These are phyloP conservation scores for Linum tenue DNA, from an alignment of 345 rosid species.

Conservation along the genomic window DNA sequence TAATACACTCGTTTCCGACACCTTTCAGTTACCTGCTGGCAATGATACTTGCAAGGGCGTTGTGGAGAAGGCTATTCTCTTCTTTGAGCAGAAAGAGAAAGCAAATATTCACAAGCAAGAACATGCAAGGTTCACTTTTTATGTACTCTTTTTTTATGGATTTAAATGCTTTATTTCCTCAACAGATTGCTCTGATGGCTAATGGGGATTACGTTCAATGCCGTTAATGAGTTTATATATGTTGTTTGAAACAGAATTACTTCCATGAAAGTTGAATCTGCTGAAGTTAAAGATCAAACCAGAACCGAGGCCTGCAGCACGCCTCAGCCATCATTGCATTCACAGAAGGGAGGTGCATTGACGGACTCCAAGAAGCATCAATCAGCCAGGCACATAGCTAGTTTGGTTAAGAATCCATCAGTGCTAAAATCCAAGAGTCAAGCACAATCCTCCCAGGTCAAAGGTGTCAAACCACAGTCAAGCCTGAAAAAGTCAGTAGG, in stretches of 20 bases:
- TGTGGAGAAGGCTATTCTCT: constrained; percentile 3
- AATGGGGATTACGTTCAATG: too few species aligned
- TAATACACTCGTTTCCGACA: constrained; percentile 5
- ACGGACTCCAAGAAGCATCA: constrained; percentile 52
- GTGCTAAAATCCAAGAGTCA: constrained; percentile 38
- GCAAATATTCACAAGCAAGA: background rate
- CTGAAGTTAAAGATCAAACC: constrained; percentile 29
- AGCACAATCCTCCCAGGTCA: constrained; percentile 42
- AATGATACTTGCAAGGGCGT: constrained; percentile 14
- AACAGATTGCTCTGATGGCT: too few species aligned
- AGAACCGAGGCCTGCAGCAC: constrained; percentile 37
- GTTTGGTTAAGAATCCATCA: constrained; percentile 47
- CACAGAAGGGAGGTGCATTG: constrained; percentile 18
- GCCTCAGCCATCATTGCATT: constrained; percentile 29
- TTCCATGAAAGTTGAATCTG: constrained; percentile 17
- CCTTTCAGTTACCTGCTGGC: constrained; percentile 23
- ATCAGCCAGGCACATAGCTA: constrained; percentile 53
- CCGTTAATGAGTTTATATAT: too few species aligned
- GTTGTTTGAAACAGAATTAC: constrained; percentile 1
- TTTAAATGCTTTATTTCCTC: too few species aligned
- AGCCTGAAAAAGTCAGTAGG: constrained; percentile 34
- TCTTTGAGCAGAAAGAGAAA: background rate
- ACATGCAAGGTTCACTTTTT: too few species aligned
- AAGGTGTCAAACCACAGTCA: constrained; percentile 24
- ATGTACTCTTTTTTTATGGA: too few species aligned